phyloP scores from a whole-genome alignment of 1,284 basidiomycete genomes.

The Schizophyllum commune region DNA sequence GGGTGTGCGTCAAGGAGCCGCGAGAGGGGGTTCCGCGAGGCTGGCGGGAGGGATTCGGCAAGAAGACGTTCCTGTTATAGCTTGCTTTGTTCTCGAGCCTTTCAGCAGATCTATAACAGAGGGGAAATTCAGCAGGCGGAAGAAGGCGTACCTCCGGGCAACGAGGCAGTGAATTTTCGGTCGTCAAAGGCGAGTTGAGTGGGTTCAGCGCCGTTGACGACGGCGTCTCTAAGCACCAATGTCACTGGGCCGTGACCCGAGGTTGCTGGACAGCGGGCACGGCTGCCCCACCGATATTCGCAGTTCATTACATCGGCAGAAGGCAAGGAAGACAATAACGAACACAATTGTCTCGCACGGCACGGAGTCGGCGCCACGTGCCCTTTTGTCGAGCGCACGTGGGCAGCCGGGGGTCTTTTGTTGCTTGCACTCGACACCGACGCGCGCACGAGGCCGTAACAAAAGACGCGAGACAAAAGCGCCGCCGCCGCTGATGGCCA shows the following conservation, averaged over 20 bases:
- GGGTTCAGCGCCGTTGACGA: no score
- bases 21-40: neutral
- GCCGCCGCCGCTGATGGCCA: neutral
- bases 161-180: no score
- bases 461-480: neutral
- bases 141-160: no score
- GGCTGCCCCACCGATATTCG: neutral
- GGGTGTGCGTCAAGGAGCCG: neutral
- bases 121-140: no score
- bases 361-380: neutral
- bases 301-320: neutral
- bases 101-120: neutral
- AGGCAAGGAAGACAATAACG: neutral
- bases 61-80: neutral
- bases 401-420: neutral
- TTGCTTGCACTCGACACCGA: neutral
- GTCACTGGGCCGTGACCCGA: neutral
- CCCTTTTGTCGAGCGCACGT: neutral
- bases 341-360: neutral
- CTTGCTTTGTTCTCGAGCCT: neutral
- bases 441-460: neutral
- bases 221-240: no score
- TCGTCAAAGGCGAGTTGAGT: no score
- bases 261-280: neutral
- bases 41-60: neutral